A percentile compares a stretch with the other conserved stretches of the same genome.
Evolutionary conservation across 306 rosid species (phyloP).

Genomic region (Ziziphus jujuba): DNA sequence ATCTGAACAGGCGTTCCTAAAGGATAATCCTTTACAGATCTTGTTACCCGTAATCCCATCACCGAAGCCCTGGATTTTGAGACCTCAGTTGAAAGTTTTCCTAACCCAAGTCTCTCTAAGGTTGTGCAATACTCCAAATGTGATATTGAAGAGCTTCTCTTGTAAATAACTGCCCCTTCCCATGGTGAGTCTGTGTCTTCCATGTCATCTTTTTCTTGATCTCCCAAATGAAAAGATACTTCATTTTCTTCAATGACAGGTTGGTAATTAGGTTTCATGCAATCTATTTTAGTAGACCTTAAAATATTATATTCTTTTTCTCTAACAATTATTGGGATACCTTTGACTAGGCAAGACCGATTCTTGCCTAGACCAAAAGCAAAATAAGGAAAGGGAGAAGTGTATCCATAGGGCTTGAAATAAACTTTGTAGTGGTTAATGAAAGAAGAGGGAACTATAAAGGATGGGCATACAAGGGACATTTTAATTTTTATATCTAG

Average conservation of each 20-base stretch:
- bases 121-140: conserved; percentile 92
- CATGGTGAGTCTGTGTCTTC: conserved; percentile 63
- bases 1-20: conserved; percentile 90
- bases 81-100: conserved; percentile 58
- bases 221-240: conserved; percentile 39
- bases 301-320: conserved; percentile 21
- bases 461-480: conserved; percentile 51
- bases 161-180: conserved; percentile 89
- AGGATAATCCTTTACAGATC: conserved; percentile 71
- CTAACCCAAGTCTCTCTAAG: conserved; percentile 88
- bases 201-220: conserved; percentile 40
- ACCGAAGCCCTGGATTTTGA: conserved; percentile 71
- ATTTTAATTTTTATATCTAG: conserved; percentile 32
- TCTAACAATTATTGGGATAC: conserved; percentile 9
- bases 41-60: conserved; percentile 81
- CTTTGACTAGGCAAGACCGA: conserved; percentile 12
- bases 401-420: conserved; percentile 28
- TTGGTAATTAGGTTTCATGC: conserved; percentile 38
- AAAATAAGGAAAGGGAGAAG: conserved; percentile 24
- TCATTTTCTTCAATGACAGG: conserved; percentile 32
- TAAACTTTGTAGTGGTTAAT: conserved; percentile 22
- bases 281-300: conserved; percentile 29
- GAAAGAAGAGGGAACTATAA: conserved; percentile 38
- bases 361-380: conserved; percentile 29
- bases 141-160: conserved; percentile 56